Percentiles rank a stretch among this genome's conserved stretches.
These are phyloP conservation scores for Trichoderma atrobrunneum DNA, from an alignment of 2,329 filamentous ascomycete species.

Conservation along the genomic window DNA sequence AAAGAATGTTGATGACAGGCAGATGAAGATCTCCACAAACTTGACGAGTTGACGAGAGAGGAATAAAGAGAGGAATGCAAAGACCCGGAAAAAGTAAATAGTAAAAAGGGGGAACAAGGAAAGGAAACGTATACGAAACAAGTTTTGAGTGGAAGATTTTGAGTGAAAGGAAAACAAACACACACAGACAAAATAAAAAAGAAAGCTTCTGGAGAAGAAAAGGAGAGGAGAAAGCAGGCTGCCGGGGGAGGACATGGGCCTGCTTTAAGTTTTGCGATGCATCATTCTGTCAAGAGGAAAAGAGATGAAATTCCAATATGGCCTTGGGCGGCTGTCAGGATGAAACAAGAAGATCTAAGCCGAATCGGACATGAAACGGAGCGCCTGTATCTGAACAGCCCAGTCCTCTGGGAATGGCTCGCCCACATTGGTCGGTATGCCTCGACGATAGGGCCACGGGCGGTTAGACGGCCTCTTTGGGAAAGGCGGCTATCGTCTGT, in stretches of 20 bases:
- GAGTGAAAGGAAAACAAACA: conserved; percentile 19
- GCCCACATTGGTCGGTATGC: conserved; percentile 51
- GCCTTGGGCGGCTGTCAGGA: conserved; percentile 28
- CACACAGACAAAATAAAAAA: neutral
- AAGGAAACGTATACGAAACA: conserved; percentile 23
- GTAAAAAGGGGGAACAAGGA: conserved; percentile 22
- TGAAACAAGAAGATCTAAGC: conserved; percentile 31
- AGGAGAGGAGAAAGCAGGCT: conserved; percentile 26
- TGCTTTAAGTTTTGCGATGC: conserved; percentile 32
- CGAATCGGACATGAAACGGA: conserved; percentile 49
- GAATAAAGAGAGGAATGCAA: conserved; percentile 29
- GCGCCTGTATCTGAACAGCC: conserved; percentile 49
- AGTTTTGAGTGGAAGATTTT: conserved; percentile 21
- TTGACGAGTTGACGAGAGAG: conserved; percentile 18
- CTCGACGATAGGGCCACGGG: conserved; percentile 30
- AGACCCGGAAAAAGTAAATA: conserved; percentile 17
- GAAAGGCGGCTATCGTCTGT: conserved; percentile 18
- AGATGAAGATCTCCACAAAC: conserved; percentile 15
- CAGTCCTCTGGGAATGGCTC: conserved; percentile 39
- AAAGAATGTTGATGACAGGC: conserved; percentile 7
- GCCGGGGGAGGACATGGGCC: conserved; percentile 29
- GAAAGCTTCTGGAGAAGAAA: conserved; percentile 20
- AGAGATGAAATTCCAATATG: conserved; percentile 30
- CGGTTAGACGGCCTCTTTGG: conserved; percentile 22
- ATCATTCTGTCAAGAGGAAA: conserved; percentile 21